These are phyloP conservation scores for Aethionema arabicum DNA, from an alignment of 345 rosid genomes.

Conservation along the genomic window DNA sequence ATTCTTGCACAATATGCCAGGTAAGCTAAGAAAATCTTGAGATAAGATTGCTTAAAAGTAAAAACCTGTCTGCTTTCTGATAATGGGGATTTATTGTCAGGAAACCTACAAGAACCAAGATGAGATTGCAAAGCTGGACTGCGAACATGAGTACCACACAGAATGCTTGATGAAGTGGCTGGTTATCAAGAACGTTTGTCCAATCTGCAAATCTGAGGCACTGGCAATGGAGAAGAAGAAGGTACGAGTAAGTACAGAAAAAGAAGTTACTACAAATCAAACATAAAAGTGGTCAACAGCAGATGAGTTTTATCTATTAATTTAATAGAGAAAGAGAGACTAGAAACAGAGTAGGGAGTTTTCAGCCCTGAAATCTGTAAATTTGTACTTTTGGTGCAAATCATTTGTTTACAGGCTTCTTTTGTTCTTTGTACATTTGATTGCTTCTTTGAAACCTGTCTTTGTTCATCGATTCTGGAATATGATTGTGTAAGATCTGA, in stretches of 20 bases:
- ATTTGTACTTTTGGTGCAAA: slow-evolving; percentile 45
- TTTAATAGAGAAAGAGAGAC: slow-evolving; percentile 33
- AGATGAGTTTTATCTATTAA: slow-evolving; percentile 37
- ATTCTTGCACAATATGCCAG: slow-evolving; percentile 89
- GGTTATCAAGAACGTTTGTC: slow-evolving; percentile 74
- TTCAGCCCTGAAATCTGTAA: slow-evolving; percentile 37
- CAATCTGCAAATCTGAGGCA: slow-evolving; percentile 88
- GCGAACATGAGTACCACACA: slow-evolving; percentile 79
- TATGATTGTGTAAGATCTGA: slow-evolving; percentile 7
- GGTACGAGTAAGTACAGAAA: not conserved
- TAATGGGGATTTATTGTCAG: slow-evolving; percentile 37
- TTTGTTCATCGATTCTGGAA: not conserved
- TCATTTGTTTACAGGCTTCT: slow-evolving; percentile 32
- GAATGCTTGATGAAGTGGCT: slow-evolving; percentile 90
- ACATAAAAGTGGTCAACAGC: slow-evolving; percentile 13
- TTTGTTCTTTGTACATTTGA: slow-evolving; percentile 38
- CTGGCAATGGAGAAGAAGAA: slow-evolving; percentile 36
- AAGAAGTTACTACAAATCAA: slow-evolving; percentile 14
- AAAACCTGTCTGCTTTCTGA: too few relatives aligned
- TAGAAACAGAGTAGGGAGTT: slow-evolving; percentile 28
- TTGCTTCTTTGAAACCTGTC: slow-evolving; percentile 30
- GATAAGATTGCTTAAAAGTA: too few relatives aligned
- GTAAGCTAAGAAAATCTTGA: slow-evolving; percentile 39
- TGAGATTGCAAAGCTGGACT: slow-evolving; percentile 60
- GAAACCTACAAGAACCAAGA: slow-evolving; percentile 59